Base-by-base conservation (phyloP, 345 rosid species). In the Melaleuca alternifolia region DNA sequence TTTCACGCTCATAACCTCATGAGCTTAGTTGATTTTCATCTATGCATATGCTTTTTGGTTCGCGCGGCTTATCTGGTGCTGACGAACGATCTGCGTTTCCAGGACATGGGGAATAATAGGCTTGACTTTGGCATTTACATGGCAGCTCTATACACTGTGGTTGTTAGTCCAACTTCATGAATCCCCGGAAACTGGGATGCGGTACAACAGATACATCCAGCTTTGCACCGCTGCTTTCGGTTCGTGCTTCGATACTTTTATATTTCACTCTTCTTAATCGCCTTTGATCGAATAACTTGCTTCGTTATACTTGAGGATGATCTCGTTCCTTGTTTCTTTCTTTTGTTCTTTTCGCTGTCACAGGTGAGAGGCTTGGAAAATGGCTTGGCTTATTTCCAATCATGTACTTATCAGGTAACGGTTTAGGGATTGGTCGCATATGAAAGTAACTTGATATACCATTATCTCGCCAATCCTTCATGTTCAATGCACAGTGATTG, bases 111-210 rank as follows among this genome's bases (percentile, higher is more conserved):
- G 99, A 21, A 82, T 94, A 37, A 89, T 93, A 86, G 51, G 83
- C 46, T 90, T 97, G 91, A 91, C 94, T 9, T 12, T 90, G 33
- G 93, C 92, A 53, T 97, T 96, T 88, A 86, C 89, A 76, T 97
- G 99, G 98, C 97, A 97, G 87, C 94, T 97, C 6, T 97, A 97
- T 89, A 96, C 99, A 2, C 91, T 92, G 6, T 93, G 92, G 92
- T 76, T 97, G 81, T 90, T 97, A 26, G 96, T 97, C 23, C 94
- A 95, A 41, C 98, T 97, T 61, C 99, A 97, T 89, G 99, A 97
- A 90, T 90, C 91, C 13, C 84, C 90, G 2, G 95, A 92, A 71
- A 91, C 89, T 0, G 93, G 98, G 50, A 84, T 87, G 87, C 96
- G 98, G 82, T 93, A 91, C 85, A 93, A 93, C 86, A 85, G 99